Base-by-base conservation (phyloP, 352 stramenopile genomes). In the Phytophthora aleatoria region DNA sequence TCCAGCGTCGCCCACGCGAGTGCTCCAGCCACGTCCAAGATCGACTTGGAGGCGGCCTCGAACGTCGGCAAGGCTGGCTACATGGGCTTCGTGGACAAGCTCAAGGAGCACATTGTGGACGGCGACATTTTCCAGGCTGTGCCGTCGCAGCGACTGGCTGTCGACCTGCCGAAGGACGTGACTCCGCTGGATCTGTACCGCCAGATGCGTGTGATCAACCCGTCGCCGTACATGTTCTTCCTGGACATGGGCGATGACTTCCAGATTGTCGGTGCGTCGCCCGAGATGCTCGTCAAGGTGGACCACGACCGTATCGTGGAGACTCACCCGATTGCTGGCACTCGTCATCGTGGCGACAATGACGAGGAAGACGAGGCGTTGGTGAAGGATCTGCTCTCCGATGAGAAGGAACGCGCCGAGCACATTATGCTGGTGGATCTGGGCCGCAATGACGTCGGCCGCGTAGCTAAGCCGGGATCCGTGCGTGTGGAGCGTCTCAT, bases 351-450 rank as follows among this genome's bases (percentile, higher is more conserved):
- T 42, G 89, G 89, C 36, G 82, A 80, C 38, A 95, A 83, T 4
- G 83, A 94, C n/a, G 88, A 79, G 31, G 91, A 97, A 61, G 91
- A 97, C 68, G 79, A 84, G 3, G 85, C 81, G 11, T 71, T 97
- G 20, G 84, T 76, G 12, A 57, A 83, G n/a, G 85, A 95, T 16
- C 69, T 97, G 50, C 76, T 96, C 2, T 66, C 77, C 2, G 89
- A 96, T 64, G 79, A 94, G 70, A 97, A 97, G 67, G 91, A 97
- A 63, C 89, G 88, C 41, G 85, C 89, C 7, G 91, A 97, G 57
- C 91, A 97, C 79, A 94, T 97, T 55, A 97, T 97, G 91, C 78
- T 97, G 8, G 89, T 97, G 42, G 91, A 97, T 63, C 64, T 97
- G 5, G 91, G 91, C 4, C 86, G 91, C 35, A 97, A 97, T 55